A percentile compares a stretch with the other conserved stretches of the same genome.
Conservation (phyloP, 495 filamentous ascomycete species). For the Aspergillus saccharolyticus region DNA sequence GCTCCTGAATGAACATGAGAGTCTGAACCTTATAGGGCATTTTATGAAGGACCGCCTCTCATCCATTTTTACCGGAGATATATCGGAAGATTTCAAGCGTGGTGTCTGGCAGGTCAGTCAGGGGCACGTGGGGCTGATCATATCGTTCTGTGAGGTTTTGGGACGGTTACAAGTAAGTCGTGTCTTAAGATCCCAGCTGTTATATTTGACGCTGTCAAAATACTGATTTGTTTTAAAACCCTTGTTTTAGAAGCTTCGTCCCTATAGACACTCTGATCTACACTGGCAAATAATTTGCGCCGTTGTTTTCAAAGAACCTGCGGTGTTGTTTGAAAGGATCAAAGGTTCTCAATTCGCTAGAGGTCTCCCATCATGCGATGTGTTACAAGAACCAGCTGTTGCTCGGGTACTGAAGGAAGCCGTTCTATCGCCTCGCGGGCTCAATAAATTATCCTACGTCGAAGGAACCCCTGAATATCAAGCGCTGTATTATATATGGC, state of each 20-base stretch:
- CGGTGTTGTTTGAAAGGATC: not conserved
- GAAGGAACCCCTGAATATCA: slow-evolving; percentile 11
- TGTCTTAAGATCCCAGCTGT: slow-evolving; percentile 1
- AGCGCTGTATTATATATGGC: slow-evolving; percentile 16
- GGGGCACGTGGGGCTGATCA: slow-evolving; percentile 17
- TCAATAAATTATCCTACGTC: not conserved
- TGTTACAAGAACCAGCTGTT: not conserved
- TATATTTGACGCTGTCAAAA: no score
- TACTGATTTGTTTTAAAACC: no score
- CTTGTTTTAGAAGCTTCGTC: no score
- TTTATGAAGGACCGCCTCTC: slow-evolving; percentile 2
- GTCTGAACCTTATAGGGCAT: slow-evolving; percentile 13
- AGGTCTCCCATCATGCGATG: not conserved
- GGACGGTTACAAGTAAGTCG: slow-evolving; percentile 13
- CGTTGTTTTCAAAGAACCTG: not conserved
- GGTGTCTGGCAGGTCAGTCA: slow-evolving; percentile 15
- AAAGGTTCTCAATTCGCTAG: not conserved
- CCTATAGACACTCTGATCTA: not conserved
- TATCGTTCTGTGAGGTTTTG: slow-evolving; percentile 12
- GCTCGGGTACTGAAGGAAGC: not conserved
- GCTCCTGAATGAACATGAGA: slow-evolving; percentile 14
- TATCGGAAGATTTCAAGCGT: slow-evolving; percentile 16
- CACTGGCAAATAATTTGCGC: not conserved
- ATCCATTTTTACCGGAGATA: slow-evolving; percentile 11
- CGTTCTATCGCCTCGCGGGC: not conserved